Evolutionary conservation across 225 moss, liverwort and hornwort genomes (phyloP).

Genomic region (Asterella californica): DNA sequence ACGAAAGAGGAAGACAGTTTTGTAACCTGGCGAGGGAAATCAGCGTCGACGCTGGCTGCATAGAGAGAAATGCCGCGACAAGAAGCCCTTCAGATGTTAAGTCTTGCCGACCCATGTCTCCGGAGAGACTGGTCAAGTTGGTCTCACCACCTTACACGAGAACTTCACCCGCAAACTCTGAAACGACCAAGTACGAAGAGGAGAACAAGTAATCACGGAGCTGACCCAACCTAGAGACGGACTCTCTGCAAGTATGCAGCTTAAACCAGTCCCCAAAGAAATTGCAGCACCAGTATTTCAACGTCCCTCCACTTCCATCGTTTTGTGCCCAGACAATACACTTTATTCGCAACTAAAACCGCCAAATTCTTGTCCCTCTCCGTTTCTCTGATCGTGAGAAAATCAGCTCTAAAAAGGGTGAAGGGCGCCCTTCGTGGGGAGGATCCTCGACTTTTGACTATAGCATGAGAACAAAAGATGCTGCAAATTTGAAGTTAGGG

Average conservation of each 20-base stretch:
- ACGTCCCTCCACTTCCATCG: not conserved
- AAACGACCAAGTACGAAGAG: not conserved
- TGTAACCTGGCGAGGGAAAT: constrained; percentile 33
- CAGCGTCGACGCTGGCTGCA: constrained; percentile 33
- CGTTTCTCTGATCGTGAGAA: no score
- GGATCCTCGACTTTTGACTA: no score
- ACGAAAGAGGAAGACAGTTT: not conserved
- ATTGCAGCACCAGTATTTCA: not conserved
- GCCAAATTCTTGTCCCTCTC: not conserved
- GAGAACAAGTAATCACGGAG: not conserved
- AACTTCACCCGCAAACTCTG: not conserved
- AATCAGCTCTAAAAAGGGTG: no score
- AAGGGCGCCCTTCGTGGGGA: no score
- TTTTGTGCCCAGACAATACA: not conserved
- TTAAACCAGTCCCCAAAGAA: not conserved
- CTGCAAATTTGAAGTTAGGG: no score
- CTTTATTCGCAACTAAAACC: not conserved
- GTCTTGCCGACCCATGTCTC: constrained; percentile 1
- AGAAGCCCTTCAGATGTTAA: constrained; percentile 25
- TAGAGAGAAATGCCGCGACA: constrained; percentile 31
- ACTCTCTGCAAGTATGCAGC: not conserved
- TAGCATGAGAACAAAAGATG: no score
- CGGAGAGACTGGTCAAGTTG: not conserved
- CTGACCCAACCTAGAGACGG: not conserved
- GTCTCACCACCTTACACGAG: not conserved